Conservation (phyloP, 2,329 filamentous ascomycete species). For the Fusarium domesticum region DNA sequence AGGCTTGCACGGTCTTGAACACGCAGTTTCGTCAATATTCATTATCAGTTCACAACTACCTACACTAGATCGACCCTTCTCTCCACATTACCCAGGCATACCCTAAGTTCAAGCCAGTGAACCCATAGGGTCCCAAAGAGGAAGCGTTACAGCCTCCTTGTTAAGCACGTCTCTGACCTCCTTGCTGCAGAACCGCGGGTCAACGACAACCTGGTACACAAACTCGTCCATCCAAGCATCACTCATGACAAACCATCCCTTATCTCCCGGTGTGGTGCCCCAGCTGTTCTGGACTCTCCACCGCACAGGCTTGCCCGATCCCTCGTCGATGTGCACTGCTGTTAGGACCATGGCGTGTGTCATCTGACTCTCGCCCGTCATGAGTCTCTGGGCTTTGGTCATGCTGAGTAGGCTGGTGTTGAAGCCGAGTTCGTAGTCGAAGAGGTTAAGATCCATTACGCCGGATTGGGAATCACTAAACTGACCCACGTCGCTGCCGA, state of each 20-base stretch:
- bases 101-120: constrained; percentile 53
- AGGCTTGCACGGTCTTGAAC: no score
- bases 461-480: constrained; percentile 66
- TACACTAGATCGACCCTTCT: not conserved
- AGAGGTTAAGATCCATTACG: constrained; percentile 75
- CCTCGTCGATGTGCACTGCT: constrained; percentile 71
- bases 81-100: not conserved
- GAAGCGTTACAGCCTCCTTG: constrained; percentile 67
- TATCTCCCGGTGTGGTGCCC: constrained; percentile 66
- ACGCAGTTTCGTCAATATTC: no score
- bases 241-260: constrained; percentile 88
- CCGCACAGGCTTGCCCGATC: constrained; percentile 60
- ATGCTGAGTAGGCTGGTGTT: constrained; percentile 70
- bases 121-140: constrained; percentile 80
- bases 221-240: constrained; percentile 79
- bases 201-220: constrained; percentile 82
- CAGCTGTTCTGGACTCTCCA: constrained; percentile 90
- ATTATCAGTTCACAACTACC: not conserved
- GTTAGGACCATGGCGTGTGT: constrained; percentile 92
- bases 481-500: constrained; percentile 84
- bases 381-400: constrained; percentile 71
- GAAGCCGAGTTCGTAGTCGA: constrained; percentile 82
- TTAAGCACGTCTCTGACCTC: constrained; percentile 68
- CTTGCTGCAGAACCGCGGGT: constrained; percentile 63
- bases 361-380: constrained; percentile 76